Conservation (phyloP, 768 basidiomycete genomes). For the Amanita thiersii region DNA sequence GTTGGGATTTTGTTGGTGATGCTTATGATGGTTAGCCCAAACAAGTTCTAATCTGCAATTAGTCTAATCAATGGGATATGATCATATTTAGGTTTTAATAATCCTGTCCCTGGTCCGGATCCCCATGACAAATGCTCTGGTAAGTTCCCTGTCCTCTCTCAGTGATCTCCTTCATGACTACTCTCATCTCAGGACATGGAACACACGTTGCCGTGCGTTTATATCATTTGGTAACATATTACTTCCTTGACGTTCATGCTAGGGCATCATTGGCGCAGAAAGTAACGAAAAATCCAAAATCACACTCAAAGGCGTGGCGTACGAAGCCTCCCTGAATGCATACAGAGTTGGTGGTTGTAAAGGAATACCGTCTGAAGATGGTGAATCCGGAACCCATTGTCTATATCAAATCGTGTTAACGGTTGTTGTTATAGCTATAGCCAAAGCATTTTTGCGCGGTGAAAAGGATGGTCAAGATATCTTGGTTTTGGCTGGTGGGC, state of each 20-base stretch:
- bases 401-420: too few species aligned
- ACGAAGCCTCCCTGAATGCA: constrained; percentile 41
- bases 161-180: not conserved
- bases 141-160: not conserved
- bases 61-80: not conserved
- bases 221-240: not conserved
- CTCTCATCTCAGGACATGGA: constrained; percentile 6
- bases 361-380: constrained; percentile 41
- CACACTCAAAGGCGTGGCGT: constrained; percentile 67
- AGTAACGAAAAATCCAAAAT: constrained; percentile 56
- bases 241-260: constrained; percentile 22
- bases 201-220: constrained; percentile 7
- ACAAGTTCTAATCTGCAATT: not conserved
- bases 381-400: constrained; percentile 22
- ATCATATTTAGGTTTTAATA: constrained; percentile 1
- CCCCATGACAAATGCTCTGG: constrained; percentile 9
- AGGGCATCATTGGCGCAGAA: constrained; percentile 57
- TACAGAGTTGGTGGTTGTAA: constrained; percentile 59
- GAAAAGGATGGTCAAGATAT: constrained; percentile 50
- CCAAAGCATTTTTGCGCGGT: constrained; percentile 45
- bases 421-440: constrained; percentile 18
- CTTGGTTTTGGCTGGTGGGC: constrained; percentile 57
- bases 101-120: not conserved
- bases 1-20: constrained; percentile 36
- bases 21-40: constrained; percentile 21